Percentiles rank a stretch among this genome's conserved stretches.
phyloP scores from a whole-genome alignment of 768 basidiomycete species.

The Phylloporus scabripes region DNA sequence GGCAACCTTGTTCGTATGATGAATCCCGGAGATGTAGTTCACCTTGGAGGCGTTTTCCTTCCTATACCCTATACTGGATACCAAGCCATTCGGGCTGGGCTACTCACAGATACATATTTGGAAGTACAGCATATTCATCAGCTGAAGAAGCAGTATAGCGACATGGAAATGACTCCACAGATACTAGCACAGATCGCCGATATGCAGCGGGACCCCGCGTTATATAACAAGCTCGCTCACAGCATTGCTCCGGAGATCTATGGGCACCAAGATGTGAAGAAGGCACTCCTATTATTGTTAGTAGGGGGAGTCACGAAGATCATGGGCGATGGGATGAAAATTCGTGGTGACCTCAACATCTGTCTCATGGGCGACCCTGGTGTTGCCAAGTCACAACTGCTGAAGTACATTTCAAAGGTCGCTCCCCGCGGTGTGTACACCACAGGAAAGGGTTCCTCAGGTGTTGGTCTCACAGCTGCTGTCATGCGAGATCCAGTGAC shows the following conservation, averaged over 20 bases:
- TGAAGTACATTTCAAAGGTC: constrained; percentile 98
- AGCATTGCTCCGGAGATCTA: constrained; percentile 99
- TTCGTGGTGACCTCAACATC: constrained; percentile 94
- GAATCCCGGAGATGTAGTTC: constrained; percentile 94
- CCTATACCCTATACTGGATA: constrained; percentile 97
- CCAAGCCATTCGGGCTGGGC: constrained; percentile 93
- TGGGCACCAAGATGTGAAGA: constrained; percentile 96
- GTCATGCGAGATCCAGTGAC: constrained; percentile 99
- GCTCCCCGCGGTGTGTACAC: constrained; percentile 98
- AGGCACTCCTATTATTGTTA: constrained; percentile 84
- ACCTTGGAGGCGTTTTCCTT: constrained; percentile 94
- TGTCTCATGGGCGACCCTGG: constrained; percentile 99
- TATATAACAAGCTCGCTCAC: constrained; percentile 84
- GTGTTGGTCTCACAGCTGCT: constrained; percentile 96
- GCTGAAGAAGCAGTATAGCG: constrained; percentile 94
- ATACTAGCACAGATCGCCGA: constrained; percentile 64
- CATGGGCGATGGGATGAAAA: constrained; percentile 97
- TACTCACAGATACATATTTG: constrained; percentile 95
- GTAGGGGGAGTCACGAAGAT: constrained; percentile 96
- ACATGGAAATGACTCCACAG: constrained; percentile 89
- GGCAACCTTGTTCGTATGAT: constrained; percentile 85
- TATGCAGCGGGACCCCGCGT: constrained; percentile 65
- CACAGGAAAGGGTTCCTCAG: constrained; percentile 96
- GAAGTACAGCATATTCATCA: constrained; percentile 89
- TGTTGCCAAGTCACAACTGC: constrained; percentile 94